Evolutionary conservation across 176 grass and related monocot species (phyloP).

Genomic region (Rhipidocladum racemiflorum): DNA sequence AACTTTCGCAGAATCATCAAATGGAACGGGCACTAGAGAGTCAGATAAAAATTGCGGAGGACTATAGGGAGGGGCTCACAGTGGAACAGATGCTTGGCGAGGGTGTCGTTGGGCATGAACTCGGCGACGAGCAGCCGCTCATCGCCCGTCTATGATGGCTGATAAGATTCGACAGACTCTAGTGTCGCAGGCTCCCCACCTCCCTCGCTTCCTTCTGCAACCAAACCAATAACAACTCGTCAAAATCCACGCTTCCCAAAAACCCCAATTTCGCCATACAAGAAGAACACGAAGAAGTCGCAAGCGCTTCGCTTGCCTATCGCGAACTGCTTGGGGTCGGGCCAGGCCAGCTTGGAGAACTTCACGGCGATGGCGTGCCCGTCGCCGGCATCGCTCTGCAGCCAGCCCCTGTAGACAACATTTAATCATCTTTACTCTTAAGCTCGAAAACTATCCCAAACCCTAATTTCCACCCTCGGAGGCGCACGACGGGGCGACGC

Average conservation of each 20-base stretch:
- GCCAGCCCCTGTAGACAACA: conserved; percentile 64
- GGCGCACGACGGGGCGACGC: too few species aligned
- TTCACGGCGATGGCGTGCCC: conserved; percentile 72
- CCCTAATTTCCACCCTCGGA: too few species aligned
- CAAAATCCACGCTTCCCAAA: not conserved
- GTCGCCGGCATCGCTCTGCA: conserved; percentile 7
- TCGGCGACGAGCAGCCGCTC: conserved; percentile 78
- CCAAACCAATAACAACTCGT: not conserved
- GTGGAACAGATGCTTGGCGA: too few species aligned
- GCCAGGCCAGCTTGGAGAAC: conserved; percentile 84
- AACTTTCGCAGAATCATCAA: too few species aligned
- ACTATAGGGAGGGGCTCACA: too few species aligned
- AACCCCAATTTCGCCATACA: not conserved
- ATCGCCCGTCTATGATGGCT: conserved; percentile 71
- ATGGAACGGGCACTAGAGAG: too few species aligned
- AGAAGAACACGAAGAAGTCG: not conserved
- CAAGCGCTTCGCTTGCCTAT: too few species aligned
- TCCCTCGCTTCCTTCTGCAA: conserved; percentile 70
- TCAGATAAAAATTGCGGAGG: too few species aligned
- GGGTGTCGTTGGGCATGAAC: too few species aligned
- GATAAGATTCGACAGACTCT: conserved; percentile 70
- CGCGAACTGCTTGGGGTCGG: too few species aligned
- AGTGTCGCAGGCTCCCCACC: conserved; percentile 60
- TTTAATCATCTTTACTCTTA: too few species aligned
- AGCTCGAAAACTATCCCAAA: too few species aligned